Percentiles rank a stretch among this genome's conserved stretches.
These are phyloP conservation scores for Candida pseudocylindracea DNA, from an alignment of 1,139 yeast species.

Conservation along the genomic window DNA sequence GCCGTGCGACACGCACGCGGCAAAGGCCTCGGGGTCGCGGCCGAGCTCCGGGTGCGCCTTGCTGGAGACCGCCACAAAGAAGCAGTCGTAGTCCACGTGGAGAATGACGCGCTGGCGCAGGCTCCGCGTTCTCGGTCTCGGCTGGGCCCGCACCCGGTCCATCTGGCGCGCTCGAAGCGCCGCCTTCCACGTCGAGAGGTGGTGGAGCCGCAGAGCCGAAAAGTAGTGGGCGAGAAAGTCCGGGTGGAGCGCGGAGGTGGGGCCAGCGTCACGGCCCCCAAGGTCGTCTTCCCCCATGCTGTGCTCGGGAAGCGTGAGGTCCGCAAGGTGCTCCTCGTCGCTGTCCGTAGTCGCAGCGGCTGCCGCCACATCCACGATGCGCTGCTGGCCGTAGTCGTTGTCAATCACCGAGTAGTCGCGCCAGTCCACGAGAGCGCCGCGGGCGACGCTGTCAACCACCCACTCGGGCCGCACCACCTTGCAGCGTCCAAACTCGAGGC, in stretches of 20 bases:
- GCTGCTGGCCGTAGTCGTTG: constrained; percentile 26
- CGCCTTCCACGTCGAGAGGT: constrained; percentile 71
- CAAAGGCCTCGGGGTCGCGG: constrained; percentile 36
- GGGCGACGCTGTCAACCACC: constrained; percentile 44
- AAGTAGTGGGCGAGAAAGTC: constrained; percentile 52
- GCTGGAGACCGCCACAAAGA: constrained; percentile 75
- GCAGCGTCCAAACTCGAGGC: constrained; percentile 36
- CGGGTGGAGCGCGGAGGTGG: constrained; percentile 52
- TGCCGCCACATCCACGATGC: constrained; percentile 2
- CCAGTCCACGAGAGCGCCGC: constrained; percentile 39
- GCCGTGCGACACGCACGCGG: constrained; percentile 47
- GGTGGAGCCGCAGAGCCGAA: constrained; percentile 69
- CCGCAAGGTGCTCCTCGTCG: too few species aligned
- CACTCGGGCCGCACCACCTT: constrained; percentile 69
- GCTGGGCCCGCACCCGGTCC: constrained; percentile 11
- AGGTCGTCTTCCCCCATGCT: neutral
- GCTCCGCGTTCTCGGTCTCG: constrained; percentile 1
- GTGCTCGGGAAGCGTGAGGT: too few species aligned
- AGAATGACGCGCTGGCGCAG: constrained; percentile 15
- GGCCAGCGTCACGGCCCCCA: constrained; percentile 2
- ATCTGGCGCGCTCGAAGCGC: constrained; percentile 43
- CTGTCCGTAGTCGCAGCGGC: too few species aligned
- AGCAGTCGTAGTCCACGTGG: constrained; percentile 87
- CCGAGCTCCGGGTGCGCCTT: constrained; percentile 26
- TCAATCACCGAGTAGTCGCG: constrained; percentile 32